phyloP scores from a whole-genome alignment of 1,284 basidiomycete genomes.

The Coniferiporia sulphurascens region DNA sequence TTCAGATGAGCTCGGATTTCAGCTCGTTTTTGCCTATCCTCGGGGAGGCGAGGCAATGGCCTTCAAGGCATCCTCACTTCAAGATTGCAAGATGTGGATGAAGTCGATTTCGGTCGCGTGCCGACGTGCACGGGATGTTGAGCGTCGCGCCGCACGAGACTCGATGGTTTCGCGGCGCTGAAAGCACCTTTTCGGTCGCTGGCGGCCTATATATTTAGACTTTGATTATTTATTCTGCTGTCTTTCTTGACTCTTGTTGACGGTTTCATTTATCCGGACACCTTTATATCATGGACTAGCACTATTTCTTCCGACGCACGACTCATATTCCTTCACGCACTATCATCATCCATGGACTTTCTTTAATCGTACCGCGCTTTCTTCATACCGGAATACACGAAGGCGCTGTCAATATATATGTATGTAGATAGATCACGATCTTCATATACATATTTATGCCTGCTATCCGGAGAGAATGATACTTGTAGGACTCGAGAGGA shows the following conservation, averaged over 20 bases:
- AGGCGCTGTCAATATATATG: not conserved
- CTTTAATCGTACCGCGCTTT: not conserved
- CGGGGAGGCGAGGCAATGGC: slow-evolving; percentile 70
- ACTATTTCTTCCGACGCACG: not conserved
- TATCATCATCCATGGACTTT: not conserved
- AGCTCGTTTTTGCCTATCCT: slow-evolving; percentile 60
- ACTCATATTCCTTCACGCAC: not conserved
- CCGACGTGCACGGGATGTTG: slow-evolving; percentile 34
- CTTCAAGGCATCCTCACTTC: slow-evolving; percentile 53
- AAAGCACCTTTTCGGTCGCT: not conserved
- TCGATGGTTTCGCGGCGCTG: not conserved
- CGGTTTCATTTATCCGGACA: not conserved
- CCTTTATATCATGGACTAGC: not conserved
- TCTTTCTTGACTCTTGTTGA: not conserved
- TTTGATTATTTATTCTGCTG: not conserved
- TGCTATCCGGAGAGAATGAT: too few species aligned
- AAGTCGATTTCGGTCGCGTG: slow-evolving; percentile 41
- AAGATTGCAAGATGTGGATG: slow-evolving; percentile 67
- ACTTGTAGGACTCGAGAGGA: too few species aligned
- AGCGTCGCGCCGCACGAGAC: slow-evolving; percentile 6
- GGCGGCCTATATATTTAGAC: not conserved
- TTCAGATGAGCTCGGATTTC: slow-evolving; percentile 61
- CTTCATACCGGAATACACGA: not conserved
- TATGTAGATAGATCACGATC: not conserved
- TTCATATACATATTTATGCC: not conserved